Evolutionary conservation across 805 yeast genomes (phyloP).

Genomic region (Candida pseudofarinosa): DNA sequence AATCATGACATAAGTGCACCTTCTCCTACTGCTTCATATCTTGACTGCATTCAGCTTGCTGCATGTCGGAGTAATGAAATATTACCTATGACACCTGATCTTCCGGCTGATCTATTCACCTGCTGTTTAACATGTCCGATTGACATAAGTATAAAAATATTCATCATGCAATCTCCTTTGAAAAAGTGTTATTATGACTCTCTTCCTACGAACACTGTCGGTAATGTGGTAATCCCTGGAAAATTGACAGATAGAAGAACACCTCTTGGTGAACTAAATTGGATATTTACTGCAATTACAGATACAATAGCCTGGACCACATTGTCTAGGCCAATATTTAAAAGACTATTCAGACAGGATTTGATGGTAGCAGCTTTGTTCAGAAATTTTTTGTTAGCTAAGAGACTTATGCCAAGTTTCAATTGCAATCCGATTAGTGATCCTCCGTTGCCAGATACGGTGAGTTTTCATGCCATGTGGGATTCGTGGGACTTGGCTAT

Average conservation of each 20-base stretch:
- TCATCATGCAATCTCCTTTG: conserved; percentile 76
- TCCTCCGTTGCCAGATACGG: conserved; percentile 83
- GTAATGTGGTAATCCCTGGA: conserved; percentile 78
- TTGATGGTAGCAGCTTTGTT: conserved; percentile 94
- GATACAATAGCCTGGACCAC: conserved; percentile 98
- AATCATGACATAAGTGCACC: conserved; percentile 49
- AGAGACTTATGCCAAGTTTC: conserved; percentile 86
- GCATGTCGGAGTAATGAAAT: conserved; percentile 86
- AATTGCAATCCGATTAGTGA: conserved; percentile 94
- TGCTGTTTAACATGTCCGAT: conserved; percentile 95
- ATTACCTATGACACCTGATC: conserved; percentile 86
- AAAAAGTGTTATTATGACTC: conserved; percentile 46
- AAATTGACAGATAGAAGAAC: conserved; percentile 88
- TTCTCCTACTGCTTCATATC: conserved; percentile 63
- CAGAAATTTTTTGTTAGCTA: conserved; percentile 87
- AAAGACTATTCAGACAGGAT: conserved; percentile 88
- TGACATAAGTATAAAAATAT: conserved; percentile 89
- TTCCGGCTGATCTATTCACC: conserved; percentile 94
- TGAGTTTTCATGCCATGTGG: conserved; percentile 89
- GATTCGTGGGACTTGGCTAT: conserved; percentile 97
- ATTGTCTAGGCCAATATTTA: conserved; percentile 81
- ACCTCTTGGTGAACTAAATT: conserved; percentile 91
- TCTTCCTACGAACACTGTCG: conserved; percentile 44
- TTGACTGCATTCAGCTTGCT: conserved; percentile 88
- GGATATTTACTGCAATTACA: conserved; percentile 97